Evolutionary conservation across 441 rosid species (phyloP).

Genomic region (Eutrema salsugineum): DNA sequence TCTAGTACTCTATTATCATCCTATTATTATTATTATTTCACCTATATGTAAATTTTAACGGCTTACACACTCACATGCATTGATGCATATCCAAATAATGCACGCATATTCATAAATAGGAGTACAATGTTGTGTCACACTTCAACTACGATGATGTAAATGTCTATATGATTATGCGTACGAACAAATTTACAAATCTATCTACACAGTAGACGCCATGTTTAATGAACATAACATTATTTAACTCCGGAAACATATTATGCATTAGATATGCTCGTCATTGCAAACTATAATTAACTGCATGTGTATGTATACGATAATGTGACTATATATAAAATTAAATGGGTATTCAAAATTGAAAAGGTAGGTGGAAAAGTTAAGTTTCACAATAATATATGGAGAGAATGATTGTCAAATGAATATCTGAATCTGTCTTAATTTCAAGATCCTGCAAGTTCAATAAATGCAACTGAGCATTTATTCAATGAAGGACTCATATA

Average conservation of each 20-base stretch:
- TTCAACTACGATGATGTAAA: conserved; percentile 25
- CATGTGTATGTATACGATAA: background rate
- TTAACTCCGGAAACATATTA: background rate
- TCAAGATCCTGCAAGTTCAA: conserved; percentile 47
- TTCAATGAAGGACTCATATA: conserved; percentile 26
- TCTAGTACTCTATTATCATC: conserved; percentile 24
- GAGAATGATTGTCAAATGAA: conserved; percentile 43
- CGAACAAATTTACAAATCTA: conserved; percentile 7
- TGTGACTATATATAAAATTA: background rate
- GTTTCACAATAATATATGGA: conserved; percentile 16
- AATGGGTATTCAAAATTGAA: conserved; percentile 2
- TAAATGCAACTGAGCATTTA: conserved; percentile 67
- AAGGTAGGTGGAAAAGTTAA: conserved; percentile 10
- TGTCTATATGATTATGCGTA: conserved; percentile 20
- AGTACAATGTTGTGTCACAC: conserved; percentile 36
- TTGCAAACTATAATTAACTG: background rate
- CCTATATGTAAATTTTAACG: conserved; percentile 4
- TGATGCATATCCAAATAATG: conserved; percentile 21
- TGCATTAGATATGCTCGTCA: background rate
- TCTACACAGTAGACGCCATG: background rate
- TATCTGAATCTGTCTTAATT: conserved; percentile 31
- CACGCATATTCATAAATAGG: conserved; percentile 29
- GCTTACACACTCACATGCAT: conserved; percentile 26
- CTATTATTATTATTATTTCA: conserved; percentile 14
- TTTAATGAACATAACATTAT: background rate